These are phyloP conservation scores for Pseudocercospora pini-densiflorae DNA, from an alignment of 2,329 filamentous ascomycete genomes.

Conservation along the genomic window DNA sequence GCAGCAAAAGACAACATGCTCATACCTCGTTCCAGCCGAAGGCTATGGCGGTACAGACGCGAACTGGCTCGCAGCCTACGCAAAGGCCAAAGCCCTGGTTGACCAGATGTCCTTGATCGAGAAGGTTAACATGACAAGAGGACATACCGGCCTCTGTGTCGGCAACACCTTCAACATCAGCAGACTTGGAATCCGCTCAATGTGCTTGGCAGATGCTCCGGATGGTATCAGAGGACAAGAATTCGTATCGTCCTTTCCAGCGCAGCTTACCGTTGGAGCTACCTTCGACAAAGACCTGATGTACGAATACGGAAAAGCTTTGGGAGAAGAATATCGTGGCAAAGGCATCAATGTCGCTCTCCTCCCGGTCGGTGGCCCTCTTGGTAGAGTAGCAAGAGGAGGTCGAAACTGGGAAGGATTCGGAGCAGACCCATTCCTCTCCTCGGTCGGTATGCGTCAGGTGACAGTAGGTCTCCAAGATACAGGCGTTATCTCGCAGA, in stretches of 20 bases:
- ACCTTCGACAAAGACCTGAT: constrained; percentile 61
- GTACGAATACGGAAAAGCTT: constrained; percentile 55
- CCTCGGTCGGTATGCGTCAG: constrained; percentile 53
- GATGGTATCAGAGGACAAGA: constrained; percentile 72
- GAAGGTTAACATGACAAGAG: constrained; percentile 42
- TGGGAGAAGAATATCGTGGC: constrained; percentile 50
- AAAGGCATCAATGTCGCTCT: constrained; percentile 49
- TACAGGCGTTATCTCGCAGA: constrained; percentile 38
- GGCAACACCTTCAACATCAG: constrained; percentile 75
- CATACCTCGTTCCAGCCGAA: constrained; percentile 23
- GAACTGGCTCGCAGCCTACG: constrained; percentile 39
- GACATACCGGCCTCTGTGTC: constrained; percentile 57
- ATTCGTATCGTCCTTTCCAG: constrained; percentile 75
- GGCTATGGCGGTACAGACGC: constrained; percentile 29
- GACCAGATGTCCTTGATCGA: constrained; percentile 41
- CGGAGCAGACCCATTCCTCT: constrained; percentile 68
- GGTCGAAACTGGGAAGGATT: constrained; percentile 61
- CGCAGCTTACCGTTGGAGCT: constrained; percentile 66
- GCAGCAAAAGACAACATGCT: not conserved
- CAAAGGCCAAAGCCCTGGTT: constrained; percentile 39
- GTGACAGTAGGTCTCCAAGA: constrained; percentile 60
- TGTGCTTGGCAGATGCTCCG: constrained; percentile 33
- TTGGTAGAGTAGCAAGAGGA: constrained; percentile 34
- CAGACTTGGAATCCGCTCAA: constrained; percentile 71
- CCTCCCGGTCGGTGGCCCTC: constrained; percentile 71